Evolutionary conservation across 129 eudicot genomes (phyloP).

Genomic region (Logfia minima): DNA sequence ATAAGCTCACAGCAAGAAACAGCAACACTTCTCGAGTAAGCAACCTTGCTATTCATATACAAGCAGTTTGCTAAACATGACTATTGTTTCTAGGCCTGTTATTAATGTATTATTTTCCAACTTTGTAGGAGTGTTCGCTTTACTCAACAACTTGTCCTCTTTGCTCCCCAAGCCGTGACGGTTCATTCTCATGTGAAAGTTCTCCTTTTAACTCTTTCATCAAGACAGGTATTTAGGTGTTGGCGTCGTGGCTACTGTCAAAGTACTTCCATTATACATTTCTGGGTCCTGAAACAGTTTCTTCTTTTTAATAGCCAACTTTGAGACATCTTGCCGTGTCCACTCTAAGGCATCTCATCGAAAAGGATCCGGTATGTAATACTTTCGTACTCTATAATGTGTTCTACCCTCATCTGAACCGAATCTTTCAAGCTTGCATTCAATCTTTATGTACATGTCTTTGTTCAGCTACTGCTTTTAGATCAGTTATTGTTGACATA

Average conservation of each 20-base stretch:
- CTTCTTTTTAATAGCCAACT: slow-evolving; percentile 65
- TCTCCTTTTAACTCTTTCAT: slow-evolving; percentile 88
- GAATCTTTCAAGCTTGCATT: not conserved
- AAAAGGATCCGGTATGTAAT: slow-evolving; percentile 82
- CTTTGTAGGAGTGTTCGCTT: slow-evolving; percentile 81
- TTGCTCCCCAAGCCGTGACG: slow-evolving; percentile 96
- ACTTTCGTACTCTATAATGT: not conserved
- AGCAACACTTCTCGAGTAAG: slow-evolving; percentile 92
- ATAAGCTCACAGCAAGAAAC: slow-evolving; percentile 88
- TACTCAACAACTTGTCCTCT: slow-evolving; percentile 94
- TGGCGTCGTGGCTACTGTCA: slow-evolving; percentile 1
- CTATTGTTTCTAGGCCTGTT: not conserved
- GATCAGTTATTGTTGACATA: slow-evolving; percentile 13
- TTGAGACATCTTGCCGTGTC: slow-evolving; percentile 87
- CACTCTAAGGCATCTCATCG: slow-evolving; percentile 94
- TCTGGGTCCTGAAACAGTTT: slow-evolving; percentile 30
- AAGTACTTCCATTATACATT: not conserved
- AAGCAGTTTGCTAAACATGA: slow-evolving; percentile 3
- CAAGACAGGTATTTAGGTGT: slow-evolving; percentile 79
- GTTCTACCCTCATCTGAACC: slow-evolving; percentile 9
- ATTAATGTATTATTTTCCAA: slow-evolving; percentile 17
- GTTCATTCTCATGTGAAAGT: slow-evolving; percentile 86
- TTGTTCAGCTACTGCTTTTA: not conserved
- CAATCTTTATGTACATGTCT: slow-evolving; percentile 1
- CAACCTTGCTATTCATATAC: slow-evolving; percentile 20